A percentile compares a stretch with the other conserved stretches of the same genome.
These are phyloP conservation scores for Crepidotus variabilis DNA, from an alignment of 768 basidiomycete genomes.

Conservation along the genomic window DNA sequence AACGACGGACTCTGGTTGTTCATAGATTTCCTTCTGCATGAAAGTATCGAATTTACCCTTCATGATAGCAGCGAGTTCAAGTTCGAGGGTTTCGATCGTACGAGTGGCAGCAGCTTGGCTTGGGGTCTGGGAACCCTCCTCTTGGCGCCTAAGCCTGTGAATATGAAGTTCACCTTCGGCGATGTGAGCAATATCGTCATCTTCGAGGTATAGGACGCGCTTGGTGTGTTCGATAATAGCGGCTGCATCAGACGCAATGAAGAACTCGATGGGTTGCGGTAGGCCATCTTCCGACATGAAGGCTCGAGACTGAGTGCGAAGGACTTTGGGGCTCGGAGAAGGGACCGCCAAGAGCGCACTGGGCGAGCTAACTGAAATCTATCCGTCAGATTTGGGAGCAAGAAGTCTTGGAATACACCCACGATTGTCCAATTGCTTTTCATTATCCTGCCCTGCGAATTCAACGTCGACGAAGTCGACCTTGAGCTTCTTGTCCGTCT, in stretches of 20 bases:
- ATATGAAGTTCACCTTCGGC: constrained; percentile 97
- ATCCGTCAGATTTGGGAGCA: constrained; percentile 4
- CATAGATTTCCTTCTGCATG: constrained; percentile 99
- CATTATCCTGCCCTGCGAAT: constrained; percentile 70
- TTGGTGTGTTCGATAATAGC: constrained; percentile 99
- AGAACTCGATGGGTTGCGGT: constrained; percentile 98
- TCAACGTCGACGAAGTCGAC: constrained; percentile 99
- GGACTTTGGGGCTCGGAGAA: constrained; percentile 66
- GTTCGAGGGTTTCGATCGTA: constrained; percentile 95
- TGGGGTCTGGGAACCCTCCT: constrained; percentile 59
- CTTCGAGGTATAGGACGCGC: constrained; percentile 96
- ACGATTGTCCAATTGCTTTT: constrained; percentile 37
- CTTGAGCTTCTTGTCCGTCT: constrained; percentile 99
- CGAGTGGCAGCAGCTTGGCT: constrained; percentile 71
- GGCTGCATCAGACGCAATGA: constrained; percentile 95
- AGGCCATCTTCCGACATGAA: constrained; percentile 99
- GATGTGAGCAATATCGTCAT: constrained; percentile 98
- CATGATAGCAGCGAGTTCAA: constrained; percentile 99
- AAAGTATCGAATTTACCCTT: constrained; percentile 99
- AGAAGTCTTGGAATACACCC: constrained; percentile 18
- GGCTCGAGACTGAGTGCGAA: constrained; percentile 92
- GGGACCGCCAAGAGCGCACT: constrained; percentile 65
- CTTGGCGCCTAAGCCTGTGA: constrained; percentile 92
- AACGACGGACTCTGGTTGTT: constrained; percentile 98
- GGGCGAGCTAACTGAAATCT: constrained; percentile 35